Evolutionary conservation across 306 rosid species (phyloP), one percentile per base, ranked within the genome.

Genomic region (Cucurbita moschata): DNA sequence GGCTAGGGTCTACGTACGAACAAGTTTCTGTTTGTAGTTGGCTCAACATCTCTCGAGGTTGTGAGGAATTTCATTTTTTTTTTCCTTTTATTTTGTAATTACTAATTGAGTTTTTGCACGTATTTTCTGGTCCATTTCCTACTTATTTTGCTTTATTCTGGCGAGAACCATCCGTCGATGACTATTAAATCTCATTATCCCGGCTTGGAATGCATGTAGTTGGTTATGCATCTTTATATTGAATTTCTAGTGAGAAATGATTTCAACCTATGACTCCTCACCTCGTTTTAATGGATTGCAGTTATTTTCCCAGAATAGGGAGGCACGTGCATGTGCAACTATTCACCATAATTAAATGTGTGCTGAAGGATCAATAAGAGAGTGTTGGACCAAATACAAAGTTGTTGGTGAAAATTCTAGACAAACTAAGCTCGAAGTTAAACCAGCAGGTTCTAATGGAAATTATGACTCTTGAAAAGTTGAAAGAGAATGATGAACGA

Each of bases 401-500:
- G 76, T 72, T 74, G 64, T 78, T 89, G 80, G 86, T 75, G 74
- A 87, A 86, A 82, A 85, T 87, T 80, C 83, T 88, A 6, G 95
- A 91, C 80, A 75, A 83, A 77, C 84, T 94, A 65, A 79, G 82
- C 82, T 74, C 86, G 78, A 85, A 70, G 78, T 79, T 95, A 21
- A 89, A 91, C 79, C 83, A 86, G 83, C 95, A 94, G 79, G 82
- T 91, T 84, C 85, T 94, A 76, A 94, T 91, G 55, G 99, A 89
- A 83, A 94, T 96, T 64, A 89, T 89, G 59, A 92, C 99, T 51
- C 97, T 89, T 44, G 89, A 89, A 81, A 94, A 80, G 83, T 82
- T 91, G 79, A 91, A 95, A 86, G 92, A 91, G 74, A 86, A 85
- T 81, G 96, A 91, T 40, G 96, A 89, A 81, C 96, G 89, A 83